Evolutionary conservation across 306 rosid species (phyloP), one percentile per base, ranked within the genome.

Genomic region (Acacia acuminata): DNA sequence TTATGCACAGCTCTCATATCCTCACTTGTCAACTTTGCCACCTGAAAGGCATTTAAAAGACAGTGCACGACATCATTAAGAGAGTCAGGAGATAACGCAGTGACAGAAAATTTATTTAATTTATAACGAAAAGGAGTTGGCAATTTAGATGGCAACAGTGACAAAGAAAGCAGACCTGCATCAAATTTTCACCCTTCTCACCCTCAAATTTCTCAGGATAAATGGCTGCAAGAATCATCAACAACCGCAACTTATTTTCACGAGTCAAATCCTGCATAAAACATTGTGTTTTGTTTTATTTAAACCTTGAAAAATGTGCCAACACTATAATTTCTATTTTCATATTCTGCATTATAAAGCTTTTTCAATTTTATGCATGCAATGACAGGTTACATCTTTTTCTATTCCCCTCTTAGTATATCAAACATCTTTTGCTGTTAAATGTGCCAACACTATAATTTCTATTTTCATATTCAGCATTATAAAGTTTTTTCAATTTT

Each of bases 151-250:
- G 71, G 81, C 61, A 13, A 79, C 25, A 80, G 27, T 56, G 80
- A 65, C 55, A 70, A 77, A 50, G 61, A 73, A 75, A 79, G 85
- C 85, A 82, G 27, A 96, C 99, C 98, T 85, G 91, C 94, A 92
- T 94, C 87, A 96, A 83, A 88, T 90, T 93, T 79, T 53, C 86
- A 82, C 99, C 98, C 87, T 94, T 96, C 86, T 96, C 97, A 56
- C 97, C 96, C 71, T 94, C 97, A 70, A 94, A 89, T 90, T 96
- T 96, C 84, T 94, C 97, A 69, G 99, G 99, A 88, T 92, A 90
- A 84, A 94, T 78, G 85, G 94, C 93, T 22, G 97, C 98, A 86
- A 96, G 92, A 86, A 96, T 90, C 99, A 96, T 85, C 86, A 96
- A 83, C 85, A 96, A 84, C 77, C 99, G 98, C 92, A 96, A 83